Percentiles rank a stretch among this genome's conserved stretches.
Conservation (phyloP, 108 stramenopile genomes). For the Stephanodiscus minutulus region DNA sequence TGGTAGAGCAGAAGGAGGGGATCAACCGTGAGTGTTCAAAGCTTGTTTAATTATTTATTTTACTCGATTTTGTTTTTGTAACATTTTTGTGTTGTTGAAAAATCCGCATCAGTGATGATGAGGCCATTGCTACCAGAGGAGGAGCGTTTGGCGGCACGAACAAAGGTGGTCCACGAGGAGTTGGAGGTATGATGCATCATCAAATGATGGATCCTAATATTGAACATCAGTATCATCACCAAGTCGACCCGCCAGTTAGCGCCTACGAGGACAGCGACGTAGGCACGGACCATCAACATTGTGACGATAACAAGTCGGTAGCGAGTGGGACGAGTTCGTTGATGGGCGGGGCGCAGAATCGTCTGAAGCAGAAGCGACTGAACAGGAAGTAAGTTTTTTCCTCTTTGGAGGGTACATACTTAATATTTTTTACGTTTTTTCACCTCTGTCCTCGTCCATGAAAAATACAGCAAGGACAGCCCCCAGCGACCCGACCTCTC, state of each 20-base stretch:
- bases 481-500: conserved; percentile 22
- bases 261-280: not conserved
- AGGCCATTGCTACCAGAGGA: conserved; percentile 36
- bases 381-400: conserved; percentile 42
- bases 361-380: conserved; percentile 55
- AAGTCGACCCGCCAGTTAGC: conserved; percentile 20
- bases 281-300: not conserved
- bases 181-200: conserved; percentile 12
- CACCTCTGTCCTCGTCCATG: not conserved
- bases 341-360: conserved; percentile 57
- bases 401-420: not conserved
- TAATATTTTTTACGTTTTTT: not conserved
- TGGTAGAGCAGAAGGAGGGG: conserved; percentile 33
- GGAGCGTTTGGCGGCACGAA: conserved; percentile 10
- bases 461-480: conserved; percentile 7
- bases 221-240: not conserved
- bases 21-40: conserved; percentile 39
- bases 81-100: not conserved
- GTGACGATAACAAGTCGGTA: conserved; percentile 1
- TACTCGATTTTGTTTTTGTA: not conserved
- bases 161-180: conserved; percentile 1
- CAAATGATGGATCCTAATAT: conserved; percentile 18
- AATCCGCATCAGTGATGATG: conserved; percentile 29
- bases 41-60: not conserved
- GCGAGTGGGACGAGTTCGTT: conserved; percentile 37